Conservation (phyloP, 169 alveolate genomes). For the Eimeria mitis region DNA sequence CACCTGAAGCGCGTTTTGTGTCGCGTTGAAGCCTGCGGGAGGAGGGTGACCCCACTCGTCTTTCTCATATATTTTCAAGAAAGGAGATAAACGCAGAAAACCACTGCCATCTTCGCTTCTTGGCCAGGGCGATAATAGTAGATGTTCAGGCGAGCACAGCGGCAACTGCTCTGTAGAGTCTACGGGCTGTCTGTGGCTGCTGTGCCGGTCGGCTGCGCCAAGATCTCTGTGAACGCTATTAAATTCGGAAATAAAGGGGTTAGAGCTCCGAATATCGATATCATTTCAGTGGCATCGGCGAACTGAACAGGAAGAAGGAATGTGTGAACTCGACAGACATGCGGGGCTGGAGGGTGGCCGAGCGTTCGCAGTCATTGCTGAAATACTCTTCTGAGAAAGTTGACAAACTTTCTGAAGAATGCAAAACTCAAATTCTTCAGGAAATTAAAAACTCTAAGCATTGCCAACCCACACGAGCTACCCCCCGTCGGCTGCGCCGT, state of each 20-base stretch:
- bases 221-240: not conserved
- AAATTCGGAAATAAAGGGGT: not conserved
- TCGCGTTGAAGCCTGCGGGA: not conserved
- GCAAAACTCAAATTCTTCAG: not conserved
- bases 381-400: not conserved
- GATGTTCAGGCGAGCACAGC: not conserved
- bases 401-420: not conserved
- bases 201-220: constrained; percentile 4
- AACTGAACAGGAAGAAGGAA: not conserved
- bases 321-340: not conserved
- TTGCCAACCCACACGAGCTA: not conserved
- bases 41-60: not conserved
- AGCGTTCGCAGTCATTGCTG: not conserved
- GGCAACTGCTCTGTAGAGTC: not conserved
- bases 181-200: not conserved
- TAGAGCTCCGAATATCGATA: not conserved
- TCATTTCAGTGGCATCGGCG: not conserved
- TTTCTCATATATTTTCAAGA: not conserved
- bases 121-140: not conserved
- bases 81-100: not conserved
- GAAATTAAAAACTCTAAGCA: not conserved
- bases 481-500: not conserved
- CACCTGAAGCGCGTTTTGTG: constrained; percentile 7
- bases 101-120: not conserved
- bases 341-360: constrained; percentile 13